Evolutionary conservation across 2,329 filamentous ascomycete species (phyloP), one percentile per base, ranked within the genome.

Genomic region (Graphilbum fragrans): DNA sequence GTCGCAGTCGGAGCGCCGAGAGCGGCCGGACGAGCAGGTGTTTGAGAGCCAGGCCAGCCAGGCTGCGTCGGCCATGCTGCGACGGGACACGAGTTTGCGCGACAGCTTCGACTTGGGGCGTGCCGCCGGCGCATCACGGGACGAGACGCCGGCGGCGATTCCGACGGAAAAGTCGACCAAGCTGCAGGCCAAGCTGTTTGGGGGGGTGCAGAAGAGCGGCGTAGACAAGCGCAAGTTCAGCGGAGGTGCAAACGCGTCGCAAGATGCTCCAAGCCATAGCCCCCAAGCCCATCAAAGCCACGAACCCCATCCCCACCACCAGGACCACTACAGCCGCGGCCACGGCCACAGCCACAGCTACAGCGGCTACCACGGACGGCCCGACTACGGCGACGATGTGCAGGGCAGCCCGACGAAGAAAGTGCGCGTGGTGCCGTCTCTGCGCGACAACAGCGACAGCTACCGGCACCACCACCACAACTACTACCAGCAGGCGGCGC

Each of bases 1-100:
- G 25, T 33, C 37, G 29, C 29, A 8, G 25, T 14, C 25, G 25
- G 29, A 6, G 29, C 29, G 29, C 10, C 29, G 29, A 16, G 10
- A 16, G 29, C 29, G 29, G 29, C 49, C 46, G 39, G 52, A 55
- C 18, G 60, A 62, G 9, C 77, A 82, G 35, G 61, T 87, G 0
- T 72, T 69, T 27, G 82, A 82, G 52, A 86, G 82, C 43, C 82
- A 85, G 53, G 85, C 86, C 9, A 88, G 81, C 52, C 82, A 84
- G 48, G 77, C 78, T 35, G 86, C 86, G 2, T 79, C 80, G 2
- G 79, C 77, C 49, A 78, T 90, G 77, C 69, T 86, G 47, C 79
- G 81, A 16, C 70, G 75, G 31, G 68, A 75, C 39, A 61, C 70
- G 2, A 10, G 14, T n/a, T n/a, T n/a, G n/a, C 62, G 67, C 10